A percentile compares a stretch with the other conserved stretches of the same genome.
phyloP scores from a whole-genome alignment of 2,329 filamentous ascomycete genomes.

The Lachnellula willkommii region DNA sequence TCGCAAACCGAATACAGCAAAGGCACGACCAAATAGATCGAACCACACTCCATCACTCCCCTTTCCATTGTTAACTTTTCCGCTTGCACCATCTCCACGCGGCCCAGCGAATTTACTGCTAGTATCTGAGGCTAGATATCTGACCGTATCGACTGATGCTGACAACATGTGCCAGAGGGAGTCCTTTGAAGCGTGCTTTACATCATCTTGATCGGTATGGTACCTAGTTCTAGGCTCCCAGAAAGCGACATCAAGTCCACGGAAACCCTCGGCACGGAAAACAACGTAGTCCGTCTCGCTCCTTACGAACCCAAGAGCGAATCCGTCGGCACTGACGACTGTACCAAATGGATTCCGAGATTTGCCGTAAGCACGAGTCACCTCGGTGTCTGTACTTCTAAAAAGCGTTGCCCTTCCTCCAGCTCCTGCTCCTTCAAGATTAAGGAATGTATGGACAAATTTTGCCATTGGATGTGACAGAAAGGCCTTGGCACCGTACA shows the following conservation, averaged over 20 bases:
- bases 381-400: conserved; percentile 78
- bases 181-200: conserved; percentile 64
- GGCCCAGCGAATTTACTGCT: conserved; percentile 61
- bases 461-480: conserved; percentile 74
- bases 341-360: conserved; percentile 75
- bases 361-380: conserved; percentile 71
- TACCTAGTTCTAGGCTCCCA: conserved; percentile 81
- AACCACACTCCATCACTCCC: conserved; percentile 82
- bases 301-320: conserved; percentile 69
- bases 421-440: conserved; percentile 90
- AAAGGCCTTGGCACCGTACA: conserved; percentile 83
- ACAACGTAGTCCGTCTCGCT: conserved; percentile 89
- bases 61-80: conserved; percentile 60
- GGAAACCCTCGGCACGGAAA: conserved; percentile 73
- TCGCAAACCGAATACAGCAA: conserved; percentile 73
- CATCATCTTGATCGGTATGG: conserved; percentile 85
- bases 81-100: conserved; percentile 48
- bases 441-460: conserved; percentile 83
- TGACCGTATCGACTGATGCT: conserved; percentile 68
- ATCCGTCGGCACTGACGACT: conserved; percentile 77
- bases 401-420: conserved; percentile 86
- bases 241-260: conserved; percentile 89
- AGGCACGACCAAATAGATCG: conserved; percentile 75
- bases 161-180: conserved; percentile 95
- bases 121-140: conserved; percentile 63